phyloP scores from a whole-genome alignment of 306 rosid genomes.

The Lathyrus aphaca region DNA sequence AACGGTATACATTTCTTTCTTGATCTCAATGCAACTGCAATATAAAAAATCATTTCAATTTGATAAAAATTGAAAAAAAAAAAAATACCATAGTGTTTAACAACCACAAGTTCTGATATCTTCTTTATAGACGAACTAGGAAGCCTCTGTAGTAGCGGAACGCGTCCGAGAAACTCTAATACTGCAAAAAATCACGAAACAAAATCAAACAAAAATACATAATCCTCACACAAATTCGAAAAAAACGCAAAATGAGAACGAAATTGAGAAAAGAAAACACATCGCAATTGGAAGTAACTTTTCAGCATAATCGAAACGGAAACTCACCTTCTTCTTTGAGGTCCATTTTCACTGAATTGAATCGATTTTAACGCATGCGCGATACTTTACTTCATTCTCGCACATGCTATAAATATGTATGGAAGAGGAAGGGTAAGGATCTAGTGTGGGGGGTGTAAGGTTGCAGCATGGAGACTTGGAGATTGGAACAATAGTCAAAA shows the following conservation, averaged over 20 bases:
- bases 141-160: conserved; percentile 84
- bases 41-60: not conserved
- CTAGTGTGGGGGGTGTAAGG: conserved; percentile 17
- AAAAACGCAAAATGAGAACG: too few species aligned
- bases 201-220: too few species aligned
- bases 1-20: too few species aligned
- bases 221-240: too few species aligned
- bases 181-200: conserved; percentile 61
- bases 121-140: conserved; percentile 76
- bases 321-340: conserved; percentile 39
- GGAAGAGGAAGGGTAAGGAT: not conserved
- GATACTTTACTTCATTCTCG: not conserved
- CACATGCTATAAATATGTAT: not conserved
- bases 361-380: not conserved
- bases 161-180: conserved; percentile 73
- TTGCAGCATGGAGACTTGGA: not conserved
- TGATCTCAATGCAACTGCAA: not conserved
- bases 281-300: conserved; percentile 6
- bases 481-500: too few species aligned
- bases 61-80: not conserved
- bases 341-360: conserved; percentile 24
- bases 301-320: not conserved
- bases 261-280: not conserved
- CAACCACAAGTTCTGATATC: conserved; percentile 57
- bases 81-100: conserved; percentile 62